Conservation (phyloP, 75 land plant species). For the Cryptomeria japonica region DNA sequence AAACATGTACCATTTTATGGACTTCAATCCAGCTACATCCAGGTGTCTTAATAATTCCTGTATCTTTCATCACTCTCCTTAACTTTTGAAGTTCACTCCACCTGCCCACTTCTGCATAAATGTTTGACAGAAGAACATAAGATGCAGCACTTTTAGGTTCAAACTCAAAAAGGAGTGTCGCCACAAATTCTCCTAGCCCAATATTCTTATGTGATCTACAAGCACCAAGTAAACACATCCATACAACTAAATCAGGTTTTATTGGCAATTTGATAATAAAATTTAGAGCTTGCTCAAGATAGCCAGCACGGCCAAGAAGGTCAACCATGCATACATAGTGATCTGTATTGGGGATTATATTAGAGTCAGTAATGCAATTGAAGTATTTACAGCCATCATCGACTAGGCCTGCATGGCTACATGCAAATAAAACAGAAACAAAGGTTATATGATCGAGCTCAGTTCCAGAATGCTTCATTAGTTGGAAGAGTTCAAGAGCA, state of each 20-base stretch:
- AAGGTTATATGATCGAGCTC: slow-evolving; percentile 15
- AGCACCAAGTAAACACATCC: slow-evolving; percentile 29
- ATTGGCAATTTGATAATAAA: slow-evolving; percentile 22
- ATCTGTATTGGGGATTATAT: slow-evolving; percentile 19
- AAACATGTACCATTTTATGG: slow-evolving; percentile 25
- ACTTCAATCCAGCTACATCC: slow-evolving; percentile 30
- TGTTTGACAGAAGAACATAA: slow-evolving; percentile 36
- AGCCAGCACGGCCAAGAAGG: slow-evolving; percentile 37
- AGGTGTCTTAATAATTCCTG: slow-evolving; percentile 20
- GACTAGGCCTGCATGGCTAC: slow-evolving; percentile 18
- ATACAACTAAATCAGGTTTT: slow-evolving; percentile 14
- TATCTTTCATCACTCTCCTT: slow-evolving; percentile 26
- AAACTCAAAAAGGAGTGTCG: slow-evolving; percentile 8
- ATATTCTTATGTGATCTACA: slow-evolving; percentile 29
- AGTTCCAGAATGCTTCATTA: slow-evolving; percentile 5
- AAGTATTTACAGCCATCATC: slow-evolving; percentile 19
- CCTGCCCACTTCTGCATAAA: slow-evolving; percentile 24
- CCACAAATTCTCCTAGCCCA: slow-evolving; percentile 17
- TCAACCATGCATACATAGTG: slow-evolving; percentile 40
- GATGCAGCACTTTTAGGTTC: slow-evolving; percentile 23
- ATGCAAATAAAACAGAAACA: slow-evolving; percentile 13
- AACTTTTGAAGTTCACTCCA: slow-evolving; percentile 25
- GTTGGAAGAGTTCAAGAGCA: slow-evolving; percentile 17
- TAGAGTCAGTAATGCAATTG: slow-evolving; percentile 17
- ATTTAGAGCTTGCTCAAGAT: slow-evolving; percentile 22